Percentiles rank a stretch among this genome's conserved stretches.
Conservation (phyloP, 2,329 filamentous ascomycete genomes). For the Colletotrichum abscissum region DNA sequence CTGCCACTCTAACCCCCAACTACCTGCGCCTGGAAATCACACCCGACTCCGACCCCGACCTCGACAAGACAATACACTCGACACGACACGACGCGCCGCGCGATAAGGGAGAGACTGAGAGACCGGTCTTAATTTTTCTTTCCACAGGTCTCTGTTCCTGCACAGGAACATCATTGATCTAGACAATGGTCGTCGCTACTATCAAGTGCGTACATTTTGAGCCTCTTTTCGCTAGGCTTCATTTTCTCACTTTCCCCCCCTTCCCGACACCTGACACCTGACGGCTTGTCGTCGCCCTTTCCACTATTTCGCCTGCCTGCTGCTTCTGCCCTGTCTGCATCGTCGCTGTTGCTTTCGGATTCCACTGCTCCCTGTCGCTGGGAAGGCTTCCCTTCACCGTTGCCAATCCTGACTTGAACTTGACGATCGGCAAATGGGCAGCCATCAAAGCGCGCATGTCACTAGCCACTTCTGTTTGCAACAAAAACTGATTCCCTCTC, state of each 20-base stretch:
- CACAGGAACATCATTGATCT: conserved; percentile 51
- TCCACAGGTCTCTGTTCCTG: conserved; percentile 46
- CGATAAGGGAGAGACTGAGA: conserved; percentile 37
- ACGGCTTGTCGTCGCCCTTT: conserved; percentile 29
- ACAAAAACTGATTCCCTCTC: conserved; percentile 32
- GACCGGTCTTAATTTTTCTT: conserved; percentile 30
- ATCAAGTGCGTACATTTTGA: conserved; percentile 66
- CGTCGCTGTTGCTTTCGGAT: neutral
- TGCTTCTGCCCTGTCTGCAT: neutral
- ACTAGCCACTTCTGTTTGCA: conserved; percentile 1
- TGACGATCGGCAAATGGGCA: conserved; percentile 2
- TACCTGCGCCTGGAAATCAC: conserved; percentile 31
- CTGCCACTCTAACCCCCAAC: conserved; percentile 26
- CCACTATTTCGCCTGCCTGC: conserved; percentile 12
- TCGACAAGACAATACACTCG: conserved; percentile 37
- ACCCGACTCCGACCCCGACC: conserved; percentile 27
- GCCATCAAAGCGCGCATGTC: conserved; percentile 33
- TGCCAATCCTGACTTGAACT: neutral
- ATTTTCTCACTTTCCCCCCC: conserved; percentile 32
- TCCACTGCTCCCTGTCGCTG: neutral
- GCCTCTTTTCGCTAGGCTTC: conserved; percentile 32
- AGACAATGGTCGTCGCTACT: conserved; percentile 71
- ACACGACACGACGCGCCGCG: conserved; percentile 39
- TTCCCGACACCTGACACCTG: conserved; percentile 15
- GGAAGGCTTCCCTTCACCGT: neutral